A percentile compares a stretch with the other conserved stretches of the same genome.
phyloP scores from a whole-genome alignment of 371 early-diverging fungal genomes.

The Actinomortierella wolfii region DNA sequence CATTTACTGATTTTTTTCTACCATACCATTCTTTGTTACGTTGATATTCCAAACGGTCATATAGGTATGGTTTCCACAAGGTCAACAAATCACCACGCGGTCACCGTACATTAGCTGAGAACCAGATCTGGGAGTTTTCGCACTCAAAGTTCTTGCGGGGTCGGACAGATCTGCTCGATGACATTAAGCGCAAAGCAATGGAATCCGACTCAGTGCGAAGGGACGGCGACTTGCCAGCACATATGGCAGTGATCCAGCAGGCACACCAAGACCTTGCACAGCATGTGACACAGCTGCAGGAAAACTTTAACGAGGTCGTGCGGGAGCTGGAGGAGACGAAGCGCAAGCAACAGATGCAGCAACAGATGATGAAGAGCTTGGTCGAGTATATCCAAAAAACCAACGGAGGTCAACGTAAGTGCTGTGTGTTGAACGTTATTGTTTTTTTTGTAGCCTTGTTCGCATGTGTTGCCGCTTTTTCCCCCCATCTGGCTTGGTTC shows the following conservation, averaged over 20 bases:
- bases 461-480: too few relatives aligned
- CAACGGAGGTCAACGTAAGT: conserved; percentile 52
- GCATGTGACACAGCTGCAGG: conserved; percentile 73
- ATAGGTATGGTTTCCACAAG: conserved; percentile 91
- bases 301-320: conserved; percentile 66
- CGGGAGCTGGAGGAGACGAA: conserved; percentile 74
- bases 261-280: conserved; percentile 77
- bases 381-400: conserved; percentile 58
- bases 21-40: too few relatives aligned
- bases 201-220: conserved; percentile 75
- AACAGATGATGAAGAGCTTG: conserved; percentile 60
- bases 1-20: too few relatives aligned
- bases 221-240: conserved; percentile 75
- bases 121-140: conserved; percentile 93
- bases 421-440: neutral
- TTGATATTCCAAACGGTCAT: too few relatives aligned
- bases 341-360: conserved; percentile 63
- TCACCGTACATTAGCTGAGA: conserved; percentile 78
- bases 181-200: conserved; percentile 86
- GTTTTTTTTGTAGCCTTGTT: neutral
- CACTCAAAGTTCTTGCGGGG: conserved; percentile 84
- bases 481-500: too few relatives aligned
- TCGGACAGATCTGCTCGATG: conserved; percentile 79
- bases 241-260: conserved; percentile 74
- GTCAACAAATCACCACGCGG: conserved; percentile 87